Evolutionary conservation across 2,329 filamentous ascomycete species (phyloP).

Genomic region (Colletotrichum filicis): DNA sequence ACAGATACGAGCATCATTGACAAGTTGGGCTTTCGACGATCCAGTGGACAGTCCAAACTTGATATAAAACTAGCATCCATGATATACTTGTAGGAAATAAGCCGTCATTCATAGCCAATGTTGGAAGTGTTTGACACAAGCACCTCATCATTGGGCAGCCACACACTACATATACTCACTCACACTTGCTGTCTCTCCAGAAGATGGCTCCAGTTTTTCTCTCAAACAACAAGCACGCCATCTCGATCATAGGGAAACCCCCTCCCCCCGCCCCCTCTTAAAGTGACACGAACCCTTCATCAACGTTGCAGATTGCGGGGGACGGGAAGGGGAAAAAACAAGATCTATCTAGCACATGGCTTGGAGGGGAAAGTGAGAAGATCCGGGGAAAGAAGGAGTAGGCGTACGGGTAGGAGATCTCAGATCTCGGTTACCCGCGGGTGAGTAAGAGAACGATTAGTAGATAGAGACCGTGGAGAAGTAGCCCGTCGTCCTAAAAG

Average conservation of each 20-base stretch:
- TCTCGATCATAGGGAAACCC: not conserved
- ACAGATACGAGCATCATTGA: no score
- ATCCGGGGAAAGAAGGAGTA: constrained; percentile 9
- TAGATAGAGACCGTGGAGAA: not conserved
- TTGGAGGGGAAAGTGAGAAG: not conserved
- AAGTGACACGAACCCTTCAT: not conserved
- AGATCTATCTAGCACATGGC: not conserved
- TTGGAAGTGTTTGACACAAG: no score
- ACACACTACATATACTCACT: no score
- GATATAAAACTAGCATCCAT: no score
- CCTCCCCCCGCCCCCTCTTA: not conserved
- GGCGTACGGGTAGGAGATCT: no score
- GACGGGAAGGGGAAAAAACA: not conserved
- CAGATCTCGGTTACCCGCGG: not conserved
- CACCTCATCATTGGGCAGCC: no score
- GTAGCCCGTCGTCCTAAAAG: not conserved
- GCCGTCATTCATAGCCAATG: no score
- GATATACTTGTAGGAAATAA: no score
- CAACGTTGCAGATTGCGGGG: constrained; percentile 12
- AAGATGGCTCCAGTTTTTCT: not conserved
- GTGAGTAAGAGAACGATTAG: no score
- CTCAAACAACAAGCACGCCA: not conserved
- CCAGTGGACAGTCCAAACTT: no score
- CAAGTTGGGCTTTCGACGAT: no score
- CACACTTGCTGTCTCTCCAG: not conserved